Base-by-base conservation (phyloP, 2,329 filamentous ascomycete species). In the Ophiocordyceps camponoti-floridani region DNA sequence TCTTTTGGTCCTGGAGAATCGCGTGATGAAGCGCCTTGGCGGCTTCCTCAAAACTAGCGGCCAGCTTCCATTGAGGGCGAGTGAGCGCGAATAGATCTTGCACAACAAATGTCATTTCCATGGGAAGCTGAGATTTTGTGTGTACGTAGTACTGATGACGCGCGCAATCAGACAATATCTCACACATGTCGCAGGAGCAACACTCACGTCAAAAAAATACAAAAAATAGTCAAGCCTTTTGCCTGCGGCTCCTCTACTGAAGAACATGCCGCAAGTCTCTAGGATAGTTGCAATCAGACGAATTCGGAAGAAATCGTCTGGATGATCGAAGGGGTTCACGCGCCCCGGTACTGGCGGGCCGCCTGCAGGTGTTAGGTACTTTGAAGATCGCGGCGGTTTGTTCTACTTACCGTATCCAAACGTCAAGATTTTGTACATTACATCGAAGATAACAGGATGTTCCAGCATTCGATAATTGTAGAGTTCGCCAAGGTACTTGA, bases 211-310 rank as follows among this genome's bases (percentile, higher is more conserved):
- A 54, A 98, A 86, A 63, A 96, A 96, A 0, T 83, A 89, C 48
- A 98, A 69, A 62, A 96, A 98, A 61, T 94, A 96, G 56, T 98
- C 91, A 10, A 98, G 73, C 64, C 96, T 98, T 69, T 96, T 96
- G 61, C 88, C 93, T 2, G 88, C 84, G 40, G 82, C 79, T 8
- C 93, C 91, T 54, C 89, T 82, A 60, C 91, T 91, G 55, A 95
- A 98, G 65, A 89, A 98, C 61, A 93, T 82, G 45, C 93, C 91
- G 52, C 89, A 96, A 1, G 88, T 95, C 62, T 98, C 93, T 4
- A 98, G 72, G 43, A 98, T 70, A 13, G 82, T 93, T 50, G 87
- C 84, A 28, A 93, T 80, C 33, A 98, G 70, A 11, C 91, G 85
- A 56, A 96, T 88, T 44, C 91, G 84, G 63, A 98, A 98, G 63